phyloP scores from a whole-genome alignment of 2,329 filamentous ascomycete species.

The Corniculantispora saksenae region DNA sequence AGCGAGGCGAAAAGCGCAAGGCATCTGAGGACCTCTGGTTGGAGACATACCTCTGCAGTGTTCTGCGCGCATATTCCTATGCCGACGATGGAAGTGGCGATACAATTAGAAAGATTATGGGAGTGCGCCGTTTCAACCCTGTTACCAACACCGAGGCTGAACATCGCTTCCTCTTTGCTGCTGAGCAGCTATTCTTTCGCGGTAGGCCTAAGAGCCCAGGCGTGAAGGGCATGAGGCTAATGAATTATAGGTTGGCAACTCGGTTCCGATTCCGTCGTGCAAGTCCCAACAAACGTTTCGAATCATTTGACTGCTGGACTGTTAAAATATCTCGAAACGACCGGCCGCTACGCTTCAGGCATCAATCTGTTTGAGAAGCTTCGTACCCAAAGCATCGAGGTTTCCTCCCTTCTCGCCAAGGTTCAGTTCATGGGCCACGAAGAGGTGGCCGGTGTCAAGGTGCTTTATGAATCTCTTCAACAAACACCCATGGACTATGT shows the following conservation, averaged over 20 bases:
- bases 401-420: slow-evolving; percentile 87
- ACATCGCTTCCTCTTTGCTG: slow-evolving; percentile 91
- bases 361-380: slow-evolving; percentile 98
- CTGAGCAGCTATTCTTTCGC: slow-evolving; percentile 92
- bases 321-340: slow-evolving; percentile 92
- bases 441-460: slow-evolving; percentile 89
- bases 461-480: slow-evolving; percentile 84
- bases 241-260: slow-evolving; percentile 75
- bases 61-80: slow-evolving; percentile 92
- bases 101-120: slow-evolving; percentile 93
- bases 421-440: slow-evolving; percentile 94
- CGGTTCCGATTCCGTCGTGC: slow-evolving; percentile 93
- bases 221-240: slow-evolving; percentile 21
- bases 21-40: slow-evolving; percentile 94
- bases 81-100: slow-evolving; percentile 94
- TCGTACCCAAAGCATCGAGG: slow-evolving; percentile 84
- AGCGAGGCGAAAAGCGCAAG: slow-evolving; percentile 90
- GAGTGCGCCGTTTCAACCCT: slow-evolving; percentile 95
- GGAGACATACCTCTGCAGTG: slow-evolving; percentile 94
- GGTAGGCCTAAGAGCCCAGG: slow-evolving; percentile 51
- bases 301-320: slow-evolving; percentile 95
- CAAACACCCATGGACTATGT: slow-evolving; percentile 97
- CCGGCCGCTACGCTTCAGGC: slow-evolving; percentile 88
- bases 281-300: slow-evolving; percentile 94
- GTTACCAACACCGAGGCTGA: slow-evolving; percentile 98